Base-by-base conservation (phyloP, 2,329 filamentous ascomycete species). In the Herpotrichia juniperi region DNA sequence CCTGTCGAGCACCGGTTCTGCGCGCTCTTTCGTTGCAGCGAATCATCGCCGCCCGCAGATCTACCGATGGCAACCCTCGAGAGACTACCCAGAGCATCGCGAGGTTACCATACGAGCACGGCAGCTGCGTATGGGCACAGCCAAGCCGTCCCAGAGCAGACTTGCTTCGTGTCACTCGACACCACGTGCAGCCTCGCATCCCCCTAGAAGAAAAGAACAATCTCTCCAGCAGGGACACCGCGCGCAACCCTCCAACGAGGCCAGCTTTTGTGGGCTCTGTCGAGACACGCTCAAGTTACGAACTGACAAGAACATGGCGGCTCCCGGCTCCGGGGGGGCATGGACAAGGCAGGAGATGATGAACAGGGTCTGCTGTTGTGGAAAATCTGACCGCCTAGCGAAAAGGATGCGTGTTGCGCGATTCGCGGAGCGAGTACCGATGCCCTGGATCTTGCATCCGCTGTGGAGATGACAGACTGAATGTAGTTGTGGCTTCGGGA, bases 301-400 rank as follows among this genome's bases (percentile, higher is more conserved):
- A 40, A 24, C 5, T 12, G 16, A 37, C 7, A 6, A 12, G 16
- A 7, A 17, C 8, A 19, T n/a, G 34, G 16, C 34, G 22, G 6
- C 17, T 19, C 34, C 34, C 17, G 22, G 34, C 34, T 7, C 34
- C 34, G 22, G 34, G 6, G 34, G 42, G 30, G 55, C 57, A 58
- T 52, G 46, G 58, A 56, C 46, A 39, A 30, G 51, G 48, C 50
- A 39, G 44, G 55, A 60, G 59, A 65, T 63, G 58, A 58, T 57
- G 55, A 44, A 40, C 59, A 60, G 63, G 66, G 63, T 61, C 56
- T 48, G 54, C 50, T 58, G 54, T 64, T 56, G 63, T 52, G 67
- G 66, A 65, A 67, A 68, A 67, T 66, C 61, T 66, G 19, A 44
- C 61, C 57, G n/a, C n/a, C 59, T 53, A 52, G 56, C 34, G 45